phyloP scores from a whole-genome alignment of 306 rosid species.

The Malus sieversii region DNA sequence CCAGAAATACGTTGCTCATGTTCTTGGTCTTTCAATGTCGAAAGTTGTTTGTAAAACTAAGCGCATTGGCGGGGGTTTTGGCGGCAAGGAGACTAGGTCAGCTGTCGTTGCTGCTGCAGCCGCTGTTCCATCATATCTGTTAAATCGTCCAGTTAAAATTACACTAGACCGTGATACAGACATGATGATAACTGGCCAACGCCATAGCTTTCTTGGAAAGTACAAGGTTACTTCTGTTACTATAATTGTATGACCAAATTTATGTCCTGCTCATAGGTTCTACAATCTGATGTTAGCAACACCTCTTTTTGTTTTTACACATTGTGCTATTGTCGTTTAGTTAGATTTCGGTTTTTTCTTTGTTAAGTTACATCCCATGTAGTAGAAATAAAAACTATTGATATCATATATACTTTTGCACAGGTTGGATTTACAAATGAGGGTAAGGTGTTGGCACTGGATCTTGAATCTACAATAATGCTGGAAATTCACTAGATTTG shows the following conservation, averaged over 20 bases:
- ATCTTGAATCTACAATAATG: slow-evolving; percentile 86
- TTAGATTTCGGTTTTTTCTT: neutral
- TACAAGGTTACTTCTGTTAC: slow-evolving; percentile 53
- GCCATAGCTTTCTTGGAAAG: slow-evolving; percentile 94
- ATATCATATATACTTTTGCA: slow-evolving; percentile 14
- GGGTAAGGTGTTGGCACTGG: slow-evolving; percentile 81
- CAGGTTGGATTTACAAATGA: slow-evolving; percentile 94
- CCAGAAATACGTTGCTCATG: slow-evolving; percentile 77
- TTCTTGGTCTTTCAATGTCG: slow-evolving; percentile 90
- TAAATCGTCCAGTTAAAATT: slow-evolving; percentile 75
- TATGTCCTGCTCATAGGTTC: neutral
- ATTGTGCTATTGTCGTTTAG: neutral
- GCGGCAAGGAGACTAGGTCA: slow-evolving; percentile 96
- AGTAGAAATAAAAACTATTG: slow-evolving; percentile 6
- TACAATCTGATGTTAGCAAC: neutral
- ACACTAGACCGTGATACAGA: slow-evolving; percentile 83
- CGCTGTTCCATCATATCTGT: slow-evolving; percentile 76
- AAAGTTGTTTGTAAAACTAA: slow-evolving; percentile 94
- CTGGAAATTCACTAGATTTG: slow-evolving; percentile 81
- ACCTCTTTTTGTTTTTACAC: neutral
- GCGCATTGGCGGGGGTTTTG: slow-evolving; percentile 97
- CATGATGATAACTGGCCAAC: slow-evolving; percentile 90
- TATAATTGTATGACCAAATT: neutral
- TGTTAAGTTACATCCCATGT: slow-evolving; percentile 6
- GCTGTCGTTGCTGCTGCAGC: slow-evolving; percentile 81